Conservation (phyloP, 2,329 filamentous ascomycete genomes). For the Plenodomus tracheiphilus region DNA sequence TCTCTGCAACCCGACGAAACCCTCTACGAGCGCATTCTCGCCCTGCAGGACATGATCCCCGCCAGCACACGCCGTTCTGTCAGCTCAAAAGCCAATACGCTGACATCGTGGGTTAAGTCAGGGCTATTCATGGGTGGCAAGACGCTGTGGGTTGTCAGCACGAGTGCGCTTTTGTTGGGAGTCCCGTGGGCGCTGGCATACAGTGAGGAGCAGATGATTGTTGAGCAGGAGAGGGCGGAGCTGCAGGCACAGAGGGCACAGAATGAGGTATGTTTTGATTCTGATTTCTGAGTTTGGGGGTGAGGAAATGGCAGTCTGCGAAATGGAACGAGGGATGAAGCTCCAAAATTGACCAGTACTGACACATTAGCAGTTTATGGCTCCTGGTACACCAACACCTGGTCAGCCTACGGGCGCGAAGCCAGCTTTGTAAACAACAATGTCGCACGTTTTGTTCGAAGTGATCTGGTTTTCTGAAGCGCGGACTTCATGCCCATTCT, state of each 20-base stretch:
- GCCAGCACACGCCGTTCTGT: constrained; percentile 70
- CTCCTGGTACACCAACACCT: constrained; percentile 30
- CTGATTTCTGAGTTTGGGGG: constrained; percentile 1
- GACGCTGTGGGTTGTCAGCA: constrained; percentile 87
- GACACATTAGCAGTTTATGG: constrained; percentile 35
- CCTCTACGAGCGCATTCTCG: constrained; percentile 67
- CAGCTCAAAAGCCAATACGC: constrained; percentile 50
- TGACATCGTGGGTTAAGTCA: constrained; percentile 61
- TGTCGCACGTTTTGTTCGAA: constrained; percentile 1
- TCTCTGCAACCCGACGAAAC: constrained; percentile 47
- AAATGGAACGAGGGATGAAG: too few species aligned
- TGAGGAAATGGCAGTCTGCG: background rate
- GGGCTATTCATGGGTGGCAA: constrained; percentile 76
- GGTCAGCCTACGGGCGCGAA: constrained; percentile 33
- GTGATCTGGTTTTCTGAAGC: constrained; percentile 4
- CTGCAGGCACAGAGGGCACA: constrained; percentile 86
- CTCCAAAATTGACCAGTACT: constrained; percentile 5
- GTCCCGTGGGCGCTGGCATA: constrained; percentile 93
- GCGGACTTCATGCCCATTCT: constrained; percentile 25
- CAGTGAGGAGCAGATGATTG: constrained; percentile 92
- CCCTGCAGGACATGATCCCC: constrained; percentile 79
- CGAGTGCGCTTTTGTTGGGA: constrained; percentile 83
- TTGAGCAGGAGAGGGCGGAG: constrained; percentile 98
- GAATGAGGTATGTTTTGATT: constrained; percentile 62
- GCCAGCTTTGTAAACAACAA: constrained; percentile 38